phyloP scores from a whole-genome alignment of 208 protist species.

The Leishmania gerbilli region DNA sequence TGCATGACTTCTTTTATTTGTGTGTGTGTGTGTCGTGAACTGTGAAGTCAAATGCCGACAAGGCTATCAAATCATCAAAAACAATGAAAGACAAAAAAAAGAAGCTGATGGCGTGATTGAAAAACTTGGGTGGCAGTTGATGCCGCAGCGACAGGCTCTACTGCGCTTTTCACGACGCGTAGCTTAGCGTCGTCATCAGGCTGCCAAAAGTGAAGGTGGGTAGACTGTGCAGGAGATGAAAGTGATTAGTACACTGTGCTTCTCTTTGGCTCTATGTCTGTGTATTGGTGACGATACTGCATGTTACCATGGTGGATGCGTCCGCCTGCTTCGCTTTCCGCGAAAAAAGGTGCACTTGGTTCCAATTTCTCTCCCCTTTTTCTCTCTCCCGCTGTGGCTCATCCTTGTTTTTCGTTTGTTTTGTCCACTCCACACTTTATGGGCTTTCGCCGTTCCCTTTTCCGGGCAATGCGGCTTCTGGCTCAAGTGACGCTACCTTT shows the following conservation, averaged over 20 bases:
- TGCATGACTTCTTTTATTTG: background rate
- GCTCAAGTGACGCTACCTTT: background rate
- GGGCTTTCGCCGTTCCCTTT: background rate
- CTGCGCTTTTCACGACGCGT: background rate
- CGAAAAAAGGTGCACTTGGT: background rate
- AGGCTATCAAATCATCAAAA: background rate
- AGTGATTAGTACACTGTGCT: background rate
- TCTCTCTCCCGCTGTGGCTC: background rate
- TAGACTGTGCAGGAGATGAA: background rate
- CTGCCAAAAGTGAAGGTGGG: background rate
- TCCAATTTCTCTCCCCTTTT: background rate
- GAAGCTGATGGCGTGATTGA: background rate
- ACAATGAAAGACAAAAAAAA: background rate
- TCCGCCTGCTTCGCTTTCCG: background rate
- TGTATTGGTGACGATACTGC: background rate
- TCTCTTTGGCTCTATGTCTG: background rate
- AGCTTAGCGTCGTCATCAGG: background rate
- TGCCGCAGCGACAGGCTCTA: background rate
- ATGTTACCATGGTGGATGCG: no score
- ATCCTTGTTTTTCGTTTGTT: background rate
- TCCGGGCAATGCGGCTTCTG: background rate
- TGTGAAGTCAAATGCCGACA: background rate
- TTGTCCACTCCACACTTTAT: background rate
- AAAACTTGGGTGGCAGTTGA: background rate
- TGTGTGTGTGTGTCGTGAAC: background rate